Percentiles rank a stretch among this genome's conserved stretches.
phyloP scores from a whole-genome alignment of 163 green algal species.

The Coccomyxa subellipsoidea region DNA sequence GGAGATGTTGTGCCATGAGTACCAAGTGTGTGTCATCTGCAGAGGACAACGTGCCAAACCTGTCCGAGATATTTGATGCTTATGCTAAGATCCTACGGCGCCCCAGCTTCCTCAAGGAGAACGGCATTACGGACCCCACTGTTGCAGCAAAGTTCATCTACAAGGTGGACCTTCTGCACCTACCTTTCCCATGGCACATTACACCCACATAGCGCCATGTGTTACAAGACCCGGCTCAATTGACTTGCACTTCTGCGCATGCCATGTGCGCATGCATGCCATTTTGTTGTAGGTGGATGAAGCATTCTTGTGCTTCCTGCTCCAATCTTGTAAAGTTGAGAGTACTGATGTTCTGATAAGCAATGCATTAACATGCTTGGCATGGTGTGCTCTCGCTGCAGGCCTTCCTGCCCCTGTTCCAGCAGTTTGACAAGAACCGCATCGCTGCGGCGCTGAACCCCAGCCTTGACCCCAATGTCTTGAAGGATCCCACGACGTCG shows the following conservation, averaged over 20 bases:
- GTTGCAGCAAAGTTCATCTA: background rate
- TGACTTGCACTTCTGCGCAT: background rate
- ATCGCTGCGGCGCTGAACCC: background rate
- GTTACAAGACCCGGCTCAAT: background rate
- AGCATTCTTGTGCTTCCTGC: too few relatives aligned
- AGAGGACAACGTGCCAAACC: background rate
- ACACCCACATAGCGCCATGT: too few relatives aligned
- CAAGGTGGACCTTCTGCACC: background rate
- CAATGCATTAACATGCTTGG: background rate
- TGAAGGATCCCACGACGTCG: background rate
- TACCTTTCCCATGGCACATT: background rate
- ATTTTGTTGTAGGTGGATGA: background rate
- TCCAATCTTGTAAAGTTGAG: too few relatives aligned
- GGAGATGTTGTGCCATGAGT: too few relatives aligned
- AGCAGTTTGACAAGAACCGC: background rate
- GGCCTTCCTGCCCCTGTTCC: background rate
- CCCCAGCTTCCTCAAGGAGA: background rate
- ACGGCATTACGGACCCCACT: background rate
- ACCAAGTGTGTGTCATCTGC: background rate
- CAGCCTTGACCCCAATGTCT: background rate
- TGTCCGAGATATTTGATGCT: background rate
- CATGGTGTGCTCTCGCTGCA: background rate
- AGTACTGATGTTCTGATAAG: too few relatives aligned
- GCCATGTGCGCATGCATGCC: background rate
- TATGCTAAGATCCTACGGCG: background rate